Conservation (phyloP, 2,329 filamentous ascomycete species). For the Diaporthe longicolla region DNA sequence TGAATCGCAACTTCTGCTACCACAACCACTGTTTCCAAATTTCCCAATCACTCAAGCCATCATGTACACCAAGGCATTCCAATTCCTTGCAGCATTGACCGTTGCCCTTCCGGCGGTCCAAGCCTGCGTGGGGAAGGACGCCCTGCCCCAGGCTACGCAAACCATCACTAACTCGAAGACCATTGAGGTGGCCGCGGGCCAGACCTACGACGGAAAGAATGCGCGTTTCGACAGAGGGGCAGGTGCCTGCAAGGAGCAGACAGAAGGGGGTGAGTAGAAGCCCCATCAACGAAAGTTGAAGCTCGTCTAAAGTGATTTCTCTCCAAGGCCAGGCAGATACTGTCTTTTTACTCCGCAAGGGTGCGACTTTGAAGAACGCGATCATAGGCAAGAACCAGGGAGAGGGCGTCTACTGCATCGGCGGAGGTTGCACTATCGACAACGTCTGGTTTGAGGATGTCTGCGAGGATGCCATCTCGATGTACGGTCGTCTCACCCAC, state of each 20-base stretch:
- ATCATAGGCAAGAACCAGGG: conserved; percentile 12
- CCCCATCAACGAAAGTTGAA: background rate
- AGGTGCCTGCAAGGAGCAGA: conserved; percentile 1
- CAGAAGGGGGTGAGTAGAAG: background rate
- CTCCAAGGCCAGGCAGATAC: conserved; percentile 13
- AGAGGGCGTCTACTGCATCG: background rate
- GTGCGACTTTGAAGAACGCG: background rate
- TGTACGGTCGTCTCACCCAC: background rate
- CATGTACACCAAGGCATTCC: background rate
- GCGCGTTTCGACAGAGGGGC: conserved; percentile 5
- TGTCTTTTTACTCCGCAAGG: conserved; percentile 9
- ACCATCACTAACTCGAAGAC: conserved; percentile 7
- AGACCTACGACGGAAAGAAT: background rate
- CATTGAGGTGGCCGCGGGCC: conserved; percentile 9
- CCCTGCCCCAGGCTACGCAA: background rate
- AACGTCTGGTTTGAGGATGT: conserved; percentile 14
- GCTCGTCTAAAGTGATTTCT: background rate
- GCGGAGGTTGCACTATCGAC: conserved; percentile 3
- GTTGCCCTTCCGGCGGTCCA: background rate
- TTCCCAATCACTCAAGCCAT: background rate
- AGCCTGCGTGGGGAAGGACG: background rate
- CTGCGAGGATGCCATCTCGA: conserved; percentile 8
- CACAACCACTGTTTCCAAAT: background rate
- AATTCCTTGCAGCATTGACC: background rate
- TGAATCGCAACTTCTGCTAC: background rate